phyloP scores from a whole-genome alignment of 2,329 filamentous ascomycete species.

The Biscogniauxia sp. region DNA sequence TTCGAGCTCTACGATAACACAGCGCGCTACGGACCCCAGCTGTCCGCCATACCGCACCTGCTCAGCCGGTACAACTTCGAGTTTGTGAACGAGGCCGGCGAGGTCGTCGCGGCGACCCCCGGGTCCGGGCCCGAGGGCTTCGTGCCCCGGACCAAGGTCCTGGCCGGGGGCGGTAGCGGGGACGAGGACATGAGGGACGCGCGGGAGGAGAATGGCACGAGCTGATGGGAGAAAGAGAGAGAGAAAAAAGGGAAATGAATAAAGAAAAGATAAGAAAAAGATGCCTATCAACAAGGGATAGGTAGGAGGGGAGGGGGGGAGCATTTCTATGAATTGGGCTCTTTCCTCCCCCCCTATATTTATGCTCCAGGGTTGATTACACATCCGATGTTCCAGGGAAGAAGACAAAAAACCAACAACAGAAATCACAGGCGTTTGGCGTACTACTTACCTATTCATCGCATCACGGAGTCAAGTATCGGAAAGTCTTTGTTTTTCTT shows the following conservation, averaged over 20 bases:
- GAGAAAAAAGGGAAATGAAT: not conserved
- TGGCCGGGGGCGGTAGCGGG: conserved; percentile 49
- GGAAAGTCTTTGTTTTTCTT: not conserved
- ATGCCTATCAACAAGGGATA: too few species aligned
- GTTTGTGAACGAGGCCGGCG: conserved; percentile 89
- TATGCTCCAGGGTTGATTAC: not conserved
- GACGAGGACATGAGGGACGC: conserved; percentile 56
- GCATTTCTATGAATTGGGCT: not conserved
- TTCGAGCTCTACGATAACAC: conserved; percentile 99
- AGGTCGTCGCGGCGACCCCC: conserved; percentile 81
- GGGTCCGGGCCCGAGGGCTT: conserved; percentile 63
- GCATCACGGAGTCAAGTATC: not conserved
- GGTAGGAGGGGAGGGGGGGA: too few species aligned
- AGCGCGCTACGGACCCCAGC: conserved; percentile 87
- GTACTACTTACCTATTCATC: conserved; percentile 7
- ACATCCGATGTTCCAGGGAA: not conserved
- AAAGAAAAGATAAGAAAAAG: too few species aligned
- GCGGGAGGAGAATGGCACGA: conserved; percentile 25
- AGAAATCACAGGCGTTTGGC: not conserved
- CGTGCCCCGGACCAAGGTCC: conserved; percentile 62
- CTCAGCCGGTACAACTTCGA: conserved; percentile 96
- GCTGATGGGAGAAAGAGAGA: conserved; percentile 7
- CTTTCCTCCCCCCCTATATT: not conserved
- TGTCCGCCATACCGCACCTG: conserved; percentile 93
- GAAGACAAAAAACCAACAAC: not conserved